Evolutionary conservation across 495 filamentous ascomycete genomes (phyloP), one percentile per base, ranked within the genome.

Genomic region (Oleoguttula mirabilis): DNA sequence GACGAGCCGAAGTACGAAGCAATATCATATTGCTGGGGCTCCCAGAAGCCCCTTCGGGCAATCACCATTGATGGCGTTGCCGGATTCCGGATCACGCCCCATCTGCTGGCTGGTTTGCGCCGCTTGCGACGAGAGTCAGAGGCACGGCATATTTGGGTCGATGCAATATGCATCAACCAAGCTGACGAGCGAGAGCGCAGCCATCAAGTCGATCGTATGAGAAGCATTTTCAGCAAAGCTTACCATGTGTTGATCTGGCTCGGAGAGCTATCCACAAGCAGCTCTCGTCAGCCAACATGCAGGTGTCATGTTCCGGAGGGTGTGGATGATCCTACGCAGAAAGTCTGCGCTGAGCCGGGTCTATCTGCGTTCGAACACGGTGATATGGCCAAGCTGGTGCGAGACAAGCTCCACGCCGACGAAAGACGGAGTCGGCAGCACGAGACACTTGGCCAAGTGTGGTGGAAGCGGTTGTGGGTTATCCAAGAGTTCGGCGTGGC

Each of bases 151-250:
- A 36, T 46, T n/a, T 46, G 43, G 43, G 32, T 46, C 5, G 43
- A 46, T 32, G 35, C 21, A 3, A 39, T 46, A 5, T 46, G 43
- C 23, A 20, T 46, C 14, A 39, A 46, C 21, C 43, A 46, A 32
- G 36, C 21, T 17, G 32, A 46, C 21, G 32, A 30, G 3, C 22
- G 8, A 16, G 43, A 46, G 20, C 34, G 36, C 11, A 46, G 32
- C 17, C 6, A 16, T 6, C 22, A 8, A 3, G 36, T 46, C 27
- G 21, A 32, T 10, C 43, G 39, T 10, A 46, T 46, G 36, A 19
- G 36, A 16, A 21, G 19, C 14, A 46, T 46, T 19, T 46, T 39
- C 36, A 17, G 10, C 15, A 31, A 46, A 15, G 43, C 43, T 6
- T 16, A 30, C 21, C 31, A 32, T 10, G 21, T 37, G 6, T 25